phyloP scores from a whole-genome alignment of 495 filamentous ascomycete species.

The Jackrogersella minutella region DNA sequence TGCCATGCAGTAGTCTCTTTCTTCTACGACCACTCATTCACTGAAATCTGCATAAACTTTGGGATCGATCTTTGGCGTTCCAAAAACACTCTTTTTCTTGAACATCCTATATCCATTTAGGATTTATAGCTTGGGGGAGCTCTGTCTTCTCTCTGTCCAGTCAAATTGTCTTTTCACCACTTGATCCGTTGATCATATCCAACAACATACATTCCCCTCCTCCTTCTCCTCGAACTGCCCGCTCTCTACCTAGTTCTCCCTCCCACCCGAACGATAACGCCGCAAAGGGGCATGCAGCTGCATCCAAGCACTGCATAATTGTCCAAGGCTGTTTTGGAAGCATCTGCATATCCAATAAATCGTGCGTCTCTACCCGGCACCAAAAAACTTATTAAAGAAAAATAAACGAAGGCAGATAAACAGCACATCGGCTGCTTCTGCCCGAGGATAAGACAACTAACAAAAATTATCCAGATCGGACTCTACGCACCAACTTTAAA shows the following conservation, averaged over 20 bases:
- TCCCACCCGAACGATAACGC: conserved; percentile 47
- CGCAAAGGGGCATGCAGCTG: conserved; percentile 46
- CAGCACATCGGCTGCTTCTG: conserved; percentile 36
- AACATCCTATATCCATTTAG: conserved; percentile 25
- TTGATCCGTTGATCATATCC: conserved; percentile 27
- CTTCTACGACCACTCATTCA: conserved; percentile 26
- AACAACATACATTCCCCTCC: conserved; percentile 1
- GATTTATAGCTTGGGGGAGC: conserved; percentile 17
- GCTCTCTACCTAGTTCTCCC: conserved; percentile 34
- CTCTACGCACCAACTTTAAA: conserved; percentile 10
- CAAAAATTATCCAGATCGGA: conserved; percentile 13
- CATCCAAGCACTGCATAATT: conserved; percentile 46
- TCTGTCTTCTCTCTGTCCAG: conserved; percentile 21
- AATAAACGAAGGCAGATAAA: conserved; percentile 17
- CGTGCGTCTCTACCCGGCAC: conserved; percentile 39
- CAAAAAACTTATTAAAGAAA: conserved; percentile 27
- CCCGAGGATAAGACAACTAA: conserved; percentile 30
- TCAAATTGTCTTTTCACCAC: neutral
- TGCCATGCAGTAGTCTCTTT: conserved; percentile 28
- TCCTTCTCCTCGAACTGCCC: conserved; percentile 31
- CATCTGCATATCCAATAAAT: conserved; percentile 42
- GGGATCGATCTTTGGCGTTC: conserved; percentile 31
- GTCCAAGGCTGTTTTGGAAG: conserved; percentile 42
- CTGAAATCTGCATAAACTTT: conserved; percentile 31
- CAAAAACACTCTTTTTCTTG: conserved; percentile 34